A percentile compares a stretch with the other conserved stretches of the same genome.
phyloP scores from a whole-genome alignment of 345 rosid species.

The Eucalyptus polyanthemos region DNA sequence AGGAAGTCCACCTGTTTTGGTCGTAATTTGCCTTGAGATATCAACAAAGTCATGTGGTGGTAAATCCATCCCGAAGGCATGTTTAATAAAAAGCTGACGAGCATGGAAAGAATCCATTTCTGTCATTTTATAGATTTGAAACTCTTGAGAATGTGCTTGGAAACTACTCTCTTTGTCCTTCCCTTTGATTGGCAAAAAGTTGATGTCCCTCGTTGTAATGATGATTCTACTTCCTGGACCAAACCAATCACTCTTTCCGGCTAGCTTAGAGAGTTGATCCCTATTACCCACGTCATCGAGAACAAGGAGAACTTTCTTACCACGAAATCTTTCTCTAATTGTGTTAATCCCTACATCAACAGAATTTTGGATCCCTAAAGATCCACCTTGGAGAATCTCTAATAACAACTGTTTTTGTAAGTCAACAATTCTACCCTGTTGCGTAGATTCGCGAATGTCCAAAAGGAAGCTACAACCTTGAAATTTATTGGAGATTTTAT shows the following conservation, averaged over 20 bases:
- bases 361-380: neutral
- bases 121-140: neutral
- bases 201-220: neutral
- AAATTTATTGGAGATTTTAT: neutral
- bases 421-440: neutral
- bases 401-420: neutral
- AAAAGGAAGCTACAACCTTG: neutral
- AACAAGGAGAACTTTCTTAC: neutral
- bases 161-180: neutral
- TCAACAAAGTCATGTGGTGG: neutral
- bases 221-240: neutral
- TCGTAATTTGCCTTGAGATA: neutral
- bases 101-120: neutral
- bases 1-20: neutral
- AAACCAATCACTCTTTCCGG: neutral
- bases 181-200: neutral
- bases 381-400: neutral
- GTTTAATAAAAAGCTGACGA: neutral
- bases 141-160: neutral
- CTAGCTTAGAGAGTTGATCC: neutral
- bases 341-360: neutral
- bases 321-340: neutral
- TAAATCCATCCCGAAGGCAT: neutral
- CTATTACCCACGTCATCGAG: neutral
- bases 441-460: neutral